phyloP scores from a whole-genome alignment of 2,329 filamentous ascomycete species.

The Lasiodiplodia citricola region DNA sequence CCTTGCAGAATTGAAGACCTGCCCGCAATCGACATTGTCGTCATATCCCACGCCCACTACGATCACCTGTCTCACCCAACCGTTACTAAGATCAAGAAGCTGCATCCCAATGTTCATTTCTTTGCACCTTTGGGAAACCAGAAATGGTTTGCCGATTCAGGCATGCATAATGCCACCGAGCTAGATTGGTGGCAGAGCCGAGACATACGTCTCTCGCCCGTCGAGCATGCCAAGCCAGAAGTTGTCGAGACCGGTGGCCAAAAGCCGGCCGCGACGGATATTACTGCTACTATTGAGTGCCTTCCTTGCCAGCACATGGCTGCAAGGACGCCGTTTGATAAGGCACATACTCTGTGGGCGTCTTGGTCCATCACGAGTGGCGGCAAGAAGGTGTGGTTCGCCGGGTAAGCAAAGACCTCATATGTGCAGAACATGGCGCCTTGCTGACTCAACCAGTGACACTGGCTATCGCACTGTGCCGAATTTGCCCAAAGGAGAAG shows the following conservation, averaged over 20 bases:
- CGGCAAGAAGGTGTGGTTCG: slow-evolving; percentile 83
- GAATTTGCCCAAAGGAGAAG: slow-evolving; percentile 62
- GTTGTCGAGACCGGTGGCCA: slow-evolving; percentile 27
- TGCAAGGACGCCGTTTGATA: slow-evolving; percentile 71
- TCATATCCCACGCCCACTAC: slow-evolving; percentile 92
- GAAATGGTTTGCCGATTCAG: slow-evolving; percentile 75
- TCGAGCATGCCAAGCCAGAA: slow-evolving; percentile 27
- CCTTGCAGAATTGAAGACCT: slow-evolving; percentile 81
- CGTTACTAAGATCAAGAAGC: slow-evolving; percentile 70
- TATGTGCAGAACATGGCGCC: slow-evolving; percentile 5
- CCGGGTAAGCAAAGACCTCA: slow-evolving; percentile 53
- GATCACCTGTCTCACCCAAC: slow-evolving; percentile 85
- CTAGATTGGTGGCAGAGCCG: slow-evolving; percentile 94
- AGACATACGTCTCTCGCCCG: slow-evolving; percentile 37
- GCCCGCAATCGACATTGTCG: slow-evolving; percentile 72
- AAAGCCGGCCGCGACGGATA: slow-evolving; percentile 43
- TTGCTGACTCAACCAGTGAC: slow-evolving; percentile 63
- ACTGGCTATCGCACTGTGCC: slow-evolving; percentile 87
- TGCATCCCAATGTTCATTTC: slow-evolving; percentile 81
- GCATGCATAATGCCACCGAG: slow-evolving; percentile 80
- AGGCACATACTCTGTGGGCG: slow-evolving; percentile 80
- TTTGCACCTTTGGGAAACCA: slow-evolving; percentile 86
- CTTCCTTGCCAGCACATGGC: slow-evolving; percentile 85
- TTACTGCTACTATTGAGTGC: slow-evolving; percentile 75
- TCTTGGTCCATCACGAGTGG: slow-evolving; percentile 81